Percentiles rank a stretch among this genome's conserved stretches.
Conservation (phyloP, 1,284 basidiomycete species). For the Stereum hirsutum region DNA sequence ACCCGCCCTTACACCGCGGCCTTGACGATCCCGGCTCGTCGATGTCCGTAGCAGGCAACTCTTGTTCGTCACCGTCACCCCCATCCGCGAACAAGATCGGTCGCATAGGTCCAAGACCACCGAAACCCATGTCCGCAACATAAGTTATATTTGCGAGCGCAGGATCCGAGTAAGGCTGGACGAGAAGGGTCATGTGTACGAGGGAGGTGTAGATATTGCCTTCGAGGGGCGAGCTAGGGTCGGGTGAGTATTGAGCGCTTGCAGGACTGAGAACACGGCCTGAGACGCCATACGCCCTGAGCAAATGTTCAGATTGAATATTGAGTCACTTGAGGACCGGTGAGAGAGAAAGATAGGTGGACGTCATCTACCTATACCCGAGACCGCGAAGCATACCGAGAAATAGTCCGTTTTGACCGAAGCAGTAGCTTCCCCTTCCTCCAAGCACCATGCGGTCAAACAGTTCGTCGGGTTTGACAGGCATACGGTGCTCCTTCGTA, state of each 20-base stretch:
- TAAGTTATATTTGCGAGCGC: constrained; percentile 27
- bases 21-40: too few relatives aligned
- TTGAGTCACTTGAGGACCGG: neutral
- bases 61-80: constrained; percentile 11
- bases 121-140: constrained; percentile 28
- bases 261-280: constrained; percentile 19
- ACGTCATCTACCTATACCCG: constrained; percentile 23
- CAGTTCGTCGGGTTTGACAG: constrained; percentile 20
- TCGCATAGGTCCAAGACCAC: constrained; percentile 19
- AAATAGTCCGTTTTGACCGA: constrained; percentile 26
- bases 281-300: constrained; percentile 19
- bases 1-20: too few relatives aligned
- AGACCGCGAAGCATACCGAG: constrained; percentile 26
- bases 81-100: constrained; percentile 26
- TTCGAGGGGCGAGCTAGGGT: too few relatives aligned
- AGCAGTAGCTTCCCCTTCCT: constrained; percentile 26
- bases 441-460: constrained; percentile 22
- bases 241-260: constrained; percentile 1
- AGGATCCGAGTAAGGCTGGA: constrained; percentile 24
- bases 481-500: constrained; percentile 21
- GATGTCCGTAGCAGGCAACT: too few relatives aligned
- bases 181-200: constrained; percentile 26
- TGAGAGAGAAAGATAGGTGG: neutral
- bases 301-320: neutral
- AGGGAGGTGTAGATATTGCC: constrained; percentile 17